phyloP scores from a whole-genome alignment of 2,329 filamentous ascomycete species.

The Xylaria hypoxylon region DNA sequence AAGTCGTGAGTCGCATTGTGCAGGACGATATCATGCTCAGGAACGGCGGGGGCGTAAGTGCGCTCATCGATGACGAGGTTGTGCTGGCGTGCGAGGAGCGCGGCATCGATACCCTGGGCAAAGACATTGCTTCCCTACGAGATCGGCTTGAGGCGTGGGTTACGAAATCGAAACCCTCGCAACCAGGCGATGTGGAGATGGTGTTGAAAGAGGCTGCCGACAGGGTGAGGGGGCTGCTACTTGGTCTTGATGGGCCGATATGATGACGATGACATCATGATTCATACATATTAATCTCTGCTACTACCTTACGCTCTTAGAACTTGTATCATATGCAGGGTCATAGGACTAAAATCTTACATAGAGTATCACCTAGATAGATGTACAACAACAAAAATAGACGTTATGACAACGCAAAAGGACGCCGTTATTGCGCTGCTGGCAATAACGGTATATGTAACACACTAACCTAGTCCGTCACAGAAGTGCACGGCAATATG shows the following conservation, averaged over 20 bases:
- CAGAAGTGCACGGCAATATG: constrained; percentile 2
- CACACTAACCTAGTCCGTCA: too few species aligned
- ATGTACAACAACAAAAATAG: constrained; percentile 11
- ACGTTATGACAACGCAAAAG: too few species aligned
- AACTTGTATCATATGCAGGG: constrained; percentile 8
- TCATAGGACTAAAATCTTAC: not conserved
- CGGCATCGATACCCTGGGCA: constrained; percentile 68
- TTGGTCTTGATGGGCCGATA: constrained; percentile 24
- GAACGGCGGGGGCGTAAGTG: constrained; percentile 69
- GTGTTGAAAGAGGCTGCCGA: constrained; percentile 53
- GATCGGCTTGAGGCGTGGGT: constrained; percentile 61
- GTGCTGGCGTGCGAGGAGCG: constrained; percentile 77
- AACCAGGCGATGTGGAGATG: constrained; percentile 48
- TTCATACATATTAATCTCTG: too few species aligned
- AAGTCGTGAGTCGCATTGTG: constrained; percentile 71
- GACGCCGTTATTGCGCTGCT: too few species aligned
- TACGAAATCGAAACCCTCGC: constrained; percentile 51
- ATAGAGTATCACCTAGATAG: constrained; percentile 15
- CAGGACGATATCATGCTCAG: constrained; percentile 78
- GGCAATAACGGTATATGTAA: too few species aligned
- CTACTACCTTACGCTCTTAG: not conserved
- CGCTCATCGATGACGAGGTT: constrained; percentile 73
- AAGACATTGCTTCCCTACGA: constrained; percentile 68
- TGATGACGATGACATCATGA: constrained; percentile 6
- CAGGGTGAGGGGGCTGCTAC: constrained; percentile 43